Evolutionary conservation across 148 eudicot species (phyloP).

Genomic region (Oxyria digyna): DNA sequence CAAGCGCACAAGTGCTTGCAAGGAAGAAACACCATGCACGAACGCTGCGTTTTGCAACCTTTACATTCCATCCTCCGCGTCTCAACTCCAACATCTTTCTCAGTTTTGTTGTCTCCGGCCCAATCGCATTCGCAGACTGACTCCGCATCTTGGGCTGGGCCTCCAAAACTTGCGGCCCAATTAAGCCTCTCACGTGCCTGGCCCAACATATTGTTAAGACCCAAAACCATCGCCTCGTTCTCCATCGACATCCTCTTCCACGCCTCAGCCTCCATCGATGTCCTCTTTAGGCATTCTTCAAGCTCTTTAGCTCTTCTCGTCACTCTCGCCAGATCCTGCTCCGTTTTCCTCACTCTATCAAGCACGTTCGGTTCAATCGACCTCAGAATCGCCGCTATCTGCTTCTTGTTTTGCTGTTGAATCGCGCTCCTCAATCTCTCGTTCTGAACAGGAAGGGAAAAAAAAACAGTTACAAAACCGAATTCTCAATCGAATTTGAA

Average conservation of each 20-base stretch:
- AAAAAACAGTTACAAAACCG: not conserved
- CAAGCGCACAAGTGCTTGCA: constrained; percentile 54
- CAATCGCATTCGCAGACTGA: constrained; percentile 23
- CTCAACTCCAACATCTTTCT: not conserved
- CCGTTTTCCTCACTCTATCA: constrained; percentile 23
- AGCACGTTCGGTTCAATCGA: constrained; percentile 18
- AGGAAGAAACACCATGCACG: constrained; percentile 37
- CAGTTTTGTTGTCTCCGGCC: not conserved
- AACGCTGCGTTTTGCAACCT: constrained; percentile 20
- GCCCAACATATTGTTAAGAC: constrained; percentile 20
- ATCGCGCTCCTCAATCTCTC: constrained; percentile 23
- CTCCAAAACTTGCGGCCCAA: not conserved
- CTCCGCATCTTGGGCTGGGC: constrained; percentile 15
- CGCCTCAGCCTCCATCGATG: constrained; percentile 22
- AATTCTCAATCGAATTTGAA: not conserved
- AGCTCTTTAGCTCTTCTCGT: constrained; percentile 23
- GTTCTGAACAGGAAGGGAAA: constrained; percentile 17
- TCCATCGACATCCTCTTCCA: constrained; percentile 39
- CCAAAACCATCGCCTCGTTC: constrained; percentile 18
- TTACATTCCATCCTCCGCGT: constrained; percentile 16
- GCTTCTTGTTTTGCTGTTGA: constrained; percentile 24
- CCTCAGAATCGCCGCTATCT: constrained; percentile 10
- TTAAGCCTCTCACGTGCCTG: constrained; percentile 12
- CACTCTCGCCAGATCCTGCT: constrained; percentile 23
- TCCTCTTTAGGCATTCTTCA: constrained; percentile 17